Conservation (phyloP, 306 rosid genomes). For the Aeschynomene evenia region DNA sequence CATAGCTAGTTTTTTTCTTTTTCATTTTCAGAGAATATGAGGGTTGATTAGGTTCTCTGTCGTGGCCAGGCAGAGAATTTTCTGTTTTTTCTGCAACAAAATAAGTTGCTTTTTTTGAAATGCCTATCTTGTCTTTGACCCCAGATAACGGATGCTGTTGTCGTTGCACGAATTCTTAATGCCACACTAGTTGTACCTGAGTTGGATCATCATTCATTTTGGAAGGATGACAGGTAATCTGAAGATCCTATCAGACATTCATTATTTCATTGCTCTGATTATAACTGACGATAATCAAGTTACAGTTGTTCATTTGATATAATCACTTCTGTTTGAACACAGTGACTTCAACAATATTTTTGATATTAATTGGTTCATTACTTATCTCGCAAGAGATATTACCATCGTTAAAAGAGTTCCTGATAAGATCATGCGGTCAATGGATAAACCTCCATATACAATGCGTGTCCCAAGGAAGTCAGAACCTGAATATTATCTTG, state of each 20-base stretch:
- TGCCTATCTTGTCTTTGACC: conserved; percentile 32
- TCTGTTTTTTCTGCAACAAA: not conserved
- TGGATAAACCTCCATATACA: conserved; percentile 98
- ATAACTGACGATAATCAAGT: conserved; percentile 24
- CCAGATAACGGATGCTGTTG: conserved; percentile 98
- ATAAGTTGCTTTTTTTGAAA: conserved; percentile 20
- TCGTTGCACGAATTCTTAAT: conserved; percentile 92
- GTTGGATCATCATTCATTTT: conserved; percentile 89
- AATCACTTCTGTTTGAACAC: conserved; percentile 29
- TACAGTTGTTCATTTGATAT: conserved; percentile 10
- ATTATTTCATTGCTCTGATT: not conserved
- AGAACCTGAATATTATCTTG: conserved; percentile 92
- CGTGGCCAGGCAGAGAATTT: not conserved
- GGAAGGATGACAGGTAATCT: conserved; percentile 91
- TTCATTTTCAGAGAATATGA: conserved; percentile 14
- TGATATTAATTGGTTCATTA: conserved; percentile 82
- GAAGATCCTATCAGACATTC: conserved; percentile 8
- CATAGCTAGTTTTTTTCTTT: not conserved
- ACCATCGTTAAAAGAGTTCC: conserved; percentile 89
- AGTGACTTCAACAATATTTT: conserved; percentile 87
- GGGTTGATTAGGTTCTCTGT: conserved; percentile 18
- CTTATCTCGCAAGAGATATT: conserved; percentile 83
- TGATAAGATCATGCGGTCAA: conserved; percentile 81
- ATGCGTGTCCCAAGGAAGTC: conserved; percentile 99
- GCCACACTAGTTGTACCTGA: conserved; percentile 95